phyloP scores from a whole-genome alignment of 106 monocot species.

The Gastrodia elata region DNA sequence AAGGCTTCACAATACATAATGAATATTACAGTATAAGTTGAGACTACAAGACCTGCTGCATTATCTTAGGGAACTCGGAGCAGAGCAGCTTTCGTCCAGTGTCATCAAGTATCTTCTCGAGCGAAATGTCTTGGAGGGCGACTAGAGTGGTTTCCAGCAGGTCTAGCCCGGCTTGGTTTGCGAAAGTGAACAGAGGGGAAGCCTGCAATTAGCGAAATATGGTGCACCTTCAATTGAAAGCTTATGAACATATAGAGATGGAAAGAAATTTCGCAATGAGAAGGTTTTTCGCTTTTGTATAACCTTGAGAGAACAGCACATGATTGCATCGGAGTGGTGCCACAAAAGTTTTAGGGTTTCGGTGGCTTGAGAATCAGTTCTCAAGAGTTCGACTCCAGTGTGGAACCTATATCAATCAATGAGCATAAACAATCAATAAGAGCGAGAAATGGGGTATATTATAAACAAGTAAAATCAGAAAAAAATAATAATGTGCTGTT shows the following conservation, averaged over 20 bases:
- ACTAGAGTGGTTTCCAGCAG: constrained; percentile 78
- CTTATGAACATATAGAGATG: background rate
- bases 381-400: constrained; percentile 60
- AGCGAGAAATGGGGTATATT: background rate
- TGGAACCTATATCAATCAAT: constrained; percentile 35
- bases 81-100: constrained; percentile 54
- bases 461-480: too few relatives aligned
- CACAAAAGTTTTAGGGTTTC: constrained; percentile 63
- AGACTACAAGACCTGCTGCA: constrained; percentile 53
- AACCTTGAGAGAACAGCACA: constrained; percentile 79
- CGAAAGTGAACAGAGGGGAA: constrained; percentile 49
- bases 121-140: constrained; percentile 53
- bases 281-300: too few relatives aligned
- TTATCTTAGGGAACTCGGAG: constrained; percentile 70
- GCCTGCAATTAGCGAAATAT: constrained; percentile 13
- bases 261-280: background rate
- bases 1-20: background rate
- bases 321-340: constrained; percentile 72
- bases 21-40: background rate
- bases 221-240: background rate
- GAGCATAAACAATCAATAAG: background rate
- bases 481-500: too few relatives aligned
- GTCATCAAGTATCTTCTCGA: constrained; percentile 64
- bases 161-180: constrained; percentile 73
- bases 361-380: constrained; percentile 19